Percentiles rank a stretch among this genome's conserved stretches.
Evolutionary conservation across 2,329 filamentous ascomycete species (phyloP).

Genomic region (Arthrobotrys sphaeroides): DNA sequence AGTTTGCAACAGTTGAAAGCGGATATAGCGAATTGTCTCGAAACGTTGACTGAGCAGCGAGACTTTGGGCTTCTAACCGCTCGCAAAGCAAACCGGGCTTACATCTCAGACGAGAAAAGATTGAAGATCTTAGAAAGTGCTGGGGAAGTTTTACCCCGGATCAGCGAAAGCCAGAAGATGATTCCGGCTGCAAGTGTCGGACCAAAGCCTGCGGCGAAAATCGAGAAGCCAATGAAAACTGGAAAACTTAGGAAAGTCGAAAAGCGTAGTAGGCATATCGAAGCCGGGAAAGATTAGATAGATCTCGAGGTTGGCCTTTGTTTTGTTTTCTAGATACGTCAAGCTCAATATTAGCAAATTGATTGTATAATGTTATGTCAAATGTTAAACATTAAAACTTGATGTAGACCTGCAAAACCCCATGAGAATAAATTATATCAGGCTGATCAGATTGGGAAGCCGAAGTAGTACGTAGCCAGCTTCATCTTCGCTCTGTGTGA

Average conservation of each 20-base stretch:
- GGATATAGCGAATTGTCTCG: conserved; percentile 12
- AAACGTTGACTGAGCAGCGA: conserved; percentile 22
- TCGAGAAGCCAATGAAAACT: background rate
- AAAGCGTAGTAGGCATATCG: background rate
- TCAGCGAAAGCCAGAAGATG: conserved; percentile 11
- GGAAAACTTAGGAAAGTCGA: background rate
- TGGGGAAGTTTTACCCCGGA: conserved; percentile 16
- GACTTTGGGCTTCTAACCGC: conserved; percentile 9
- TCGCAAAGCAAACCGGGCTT: conserved; percentile 2
- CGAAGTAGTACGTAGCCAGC: conserved; percentile 15
- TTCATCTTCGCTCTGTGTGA: background rate
- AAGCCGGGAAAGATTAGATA: background rate
- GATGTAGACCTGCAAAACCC: too few relatives aligned
- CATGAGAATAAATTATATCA: background rate
- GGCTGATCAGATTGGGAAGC: conserved; percentile 18
- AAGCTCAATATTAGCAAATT: background rate
- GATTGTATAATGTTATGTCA: background rate
- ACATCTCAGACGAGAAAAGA: conserved; percentile 14
- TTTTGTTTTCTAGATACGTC: too few relatives aligned
- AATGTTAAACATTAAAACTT: background rate
- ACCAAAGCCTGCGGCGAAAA: background rate
- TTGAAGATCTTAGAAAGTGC: conserved; percentile 9
- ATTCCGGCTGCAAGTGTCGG: background rate
- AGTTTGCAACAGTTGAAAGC: conserved; percentile 21
- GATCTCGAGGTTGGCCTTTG: too few relatives aligned